Evolutionary conservation across 2,329 filamentous ascomycete species (phyloP), one percentile per base, ranked within the genome.

Genomic region (Drechslerella coelobrocha): DNA sequence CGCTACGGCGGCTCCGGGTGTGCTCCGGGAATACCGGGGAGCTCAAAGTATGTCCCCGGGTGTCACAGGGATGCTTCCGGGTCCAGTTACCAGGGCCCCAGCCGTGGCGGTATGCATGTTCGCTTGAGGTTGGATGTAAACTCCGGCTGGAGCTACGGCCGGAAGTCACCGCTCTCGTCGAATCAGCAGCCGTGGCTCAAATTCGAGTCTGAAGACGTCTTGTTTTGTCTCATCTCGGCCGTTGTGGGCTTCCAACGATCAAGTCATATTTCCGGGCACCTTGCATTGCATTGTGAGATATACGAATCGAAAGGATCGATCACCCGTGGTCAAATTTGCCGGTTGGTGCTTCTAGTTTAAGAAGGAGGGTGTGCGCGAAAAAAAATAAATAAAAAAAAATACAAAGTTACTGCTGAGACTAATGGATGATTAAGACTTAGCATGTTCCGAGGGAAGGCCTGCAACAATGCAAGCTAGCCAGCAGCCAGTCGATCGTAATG

Each of bases 281-380:
- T 14, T 23, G n/a, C 4, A 23, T 21, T 45, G 14, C 23, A 12
- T 14, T 24, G 47, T 19, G n/a, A 14, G 21, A 19, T 12, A 54
- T 60, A 57, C 59, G 53, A 71, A 63, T 41, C 53, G 57, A 48
- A 50, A 47, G 53, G 34, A 60, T 50, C 47, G 53, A 71, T 71
- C 66, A 71, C 53, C 59, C 59, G 47, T 63, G 66, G 39, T 27
- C 59, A 57, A 57, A 59, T 55, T 57, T 71, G 66, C 66, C 66
- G 66, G 59, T 63, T 71, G 66, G 57, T 62, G 48, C 59, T 71
- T 57, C 66, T 71, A 48, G 53, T 71, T 71, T 59, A 55, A 71
- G 66, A 71, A 71, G 66, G 66, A 71, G 66, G 66, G 41, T 63
- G 51, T 71, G 59, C 27, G 57, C 45, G 47, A 59, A 51, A 51